Evolutionary conservation across 2,329 filamentous ascomycete genomes (phyloP), one percentile per base, ranked within the genome.

Genomic region (Rutstroemia sp.): DNA sequence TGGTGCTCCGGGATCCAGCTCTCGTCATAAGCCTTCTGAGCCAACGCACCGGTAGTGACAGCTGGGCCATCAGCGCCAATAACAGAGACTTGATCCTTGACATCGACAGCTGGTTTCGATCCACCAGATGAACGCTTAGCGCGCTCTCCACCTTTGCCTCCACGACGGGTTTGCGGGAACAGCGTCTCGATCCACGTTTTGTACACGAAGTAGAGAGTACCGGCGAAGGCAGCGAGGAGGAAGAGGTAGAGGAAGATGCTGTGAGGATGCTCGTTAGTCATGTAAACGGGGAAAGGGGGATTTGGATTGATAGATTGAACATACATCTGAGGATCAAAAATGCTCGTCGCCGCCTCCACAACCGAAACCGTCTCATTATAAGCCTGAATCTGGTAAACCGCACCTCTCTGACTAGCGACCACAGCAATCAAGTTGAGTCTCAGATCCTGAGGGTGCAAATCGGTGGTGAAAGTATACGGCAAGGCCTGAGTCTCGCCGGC

Each of bases 201-300:
- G 83, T 99, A 99, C 76, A 96, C 90, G 74, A 96, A 96, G 83
- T 92, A 96, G 71, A 87, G 82, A 54, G 86, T 90, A 61, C 88
- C 91, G 63, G 75, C 83, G 71, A 95, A 95, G 61, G 80, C 82
- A 60, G 80, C 85, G 54, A 86, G 78, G 66, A 99, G 87, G 78
- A 97, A 86, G 71, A 96, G 79, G 79, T 97, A 97, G 61, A 99
- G 85, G 85, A 99, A 99, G 76, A 97, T 90, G 71, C 94, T 97
- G 61, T 16, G 46, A 46, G 66, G 63, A n/a, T 14, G 3, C 9
- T 34, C 4, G 39, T 55, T 16, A 55, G 39, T 51, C 53, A 30
- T 34, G 10, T 14, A 5, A 12, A 34, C 9, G 10, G 30, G 30
- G 12, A 34, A 34, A 8, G 34, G 4, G 19, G 39, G 18, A 38